Percentiles rank a stretch among this genome's conserved stretches.
Conservation (phyloP, 164 flowering plant species). For the Litsea cubeba region DNA sequence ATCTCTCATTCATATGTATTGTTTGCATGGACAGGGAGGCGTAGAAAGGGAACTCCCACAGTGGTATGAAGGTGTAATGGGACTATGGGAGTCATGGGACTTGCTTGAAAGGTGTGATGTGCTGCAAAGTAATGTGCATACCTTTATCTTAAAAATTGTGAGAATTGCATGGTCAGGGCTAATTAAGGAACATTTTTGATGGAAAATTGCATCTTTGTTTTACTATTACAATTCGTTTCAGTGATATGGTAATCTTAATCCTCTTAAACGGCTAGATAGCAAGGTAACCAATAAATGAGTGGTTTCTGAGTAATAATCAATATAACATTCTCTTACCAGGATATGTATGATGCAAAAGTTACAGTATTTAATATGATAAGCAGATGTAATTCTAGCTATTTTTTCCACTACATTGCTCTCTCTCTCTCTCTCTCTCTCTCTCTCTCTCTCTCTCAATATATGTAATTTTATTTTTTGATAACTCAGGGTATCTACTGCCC, state of each 20-base stretch:
- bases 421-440: too few species aligned
- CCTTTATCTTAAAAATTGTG: background rate
- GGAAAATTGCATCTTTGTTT: background rate
- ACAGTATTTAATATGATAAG: too few species aligned
- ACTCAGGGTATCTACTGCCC: too few species aligned
- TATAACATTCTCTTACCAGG: too few species aligned
- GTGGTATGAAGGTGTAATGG: background rate
- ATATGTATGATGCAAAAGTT: too few species aligned
- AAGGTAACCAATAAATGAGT: background rate
- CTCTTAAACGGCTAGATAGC: background rate
- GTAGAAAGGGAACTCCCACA: constrained; percentile 9
- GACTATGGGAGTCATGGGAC: background rate
- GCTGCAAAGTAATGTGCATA: background rate
- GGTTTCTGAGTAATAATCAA: too few species aligned
- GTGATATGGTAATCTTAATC: background rate
- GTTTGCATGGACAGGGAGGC: constrained; percentile 13
- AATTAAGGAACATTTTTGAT: background rate
- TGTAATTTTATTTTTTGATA: too few species aligned
- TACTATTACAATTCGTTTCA: background rate
- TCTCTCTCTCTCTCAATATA: too few species aligned
- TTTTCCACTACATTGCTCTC: too few species aligned
- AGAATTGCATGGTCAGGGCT: background rate
- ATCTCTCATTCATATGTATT: background rate
- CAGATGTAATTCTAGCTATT: too few species aligned
- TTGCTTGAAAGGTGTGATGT: background rate